Evolutionary conservation across 768 basidiomycete species (phyloP).

Genomic region (Sutorius australiensis): DNA sequence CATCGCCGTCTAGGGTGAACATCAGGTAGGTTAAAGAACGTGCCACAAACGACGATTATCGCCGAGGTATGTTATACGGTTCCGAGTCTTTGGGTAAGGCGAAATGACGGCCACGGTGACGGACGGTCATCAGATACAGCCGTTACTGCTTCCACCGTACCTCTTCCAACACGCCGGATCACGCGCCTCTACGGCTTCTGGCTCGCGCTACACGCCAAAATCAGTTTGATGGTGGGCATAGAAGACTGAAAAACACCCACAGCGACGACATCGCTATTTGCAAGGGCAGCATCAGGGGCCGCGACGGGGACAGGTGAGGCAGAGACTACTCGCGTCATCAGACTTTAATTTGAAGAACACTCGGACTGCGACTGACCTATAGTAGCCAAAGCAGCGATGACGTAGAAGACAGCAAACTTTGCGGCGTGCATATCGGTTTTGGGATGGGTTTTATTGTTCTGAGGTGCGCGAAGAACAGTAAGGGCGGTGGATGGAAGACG

Average conservation of each 20-base stretch:
- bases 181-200: too few species aligned
- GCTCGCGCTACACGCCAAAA: conserved; percentile 7
- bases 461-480: background rate
- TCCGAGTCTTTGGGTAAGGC: background rate
- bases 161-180: too few species aligned
- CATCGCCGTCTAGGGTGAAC: conserved; percentile 3
- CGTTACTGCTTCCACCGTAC: background rate
- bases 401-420: conserved; percentile 28
- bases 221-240: background rate
- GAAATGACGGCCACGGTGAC: background rate
- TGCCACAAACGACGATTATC: conserved; percentile 6
- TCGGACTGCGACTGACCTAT: conserved; percentile 19
- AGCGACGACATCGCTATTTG: conserved; percentile 8
- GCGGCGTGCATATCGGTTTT: conserved; percentile 26
- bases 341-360: background rate
- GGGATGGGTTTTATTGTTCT: conserved; percentile 28
- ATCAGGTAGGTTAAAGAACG: background rate
- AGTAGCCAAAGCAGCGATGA: conserved; percentile 26
- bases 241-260: conserved; percentile 5
- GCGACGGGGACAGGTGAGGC: conserved; percentile 27
- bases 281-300: conserved; percentile 1
- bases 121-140: conserved; percentile 10
- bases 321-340: conserved; percentile 14
- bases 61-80: background rate
- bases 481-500: conserved; percentile 1